Conservation (phyloP, 2,329 filamentous ascomycete species). For the Phoma herbarum region DNA sequence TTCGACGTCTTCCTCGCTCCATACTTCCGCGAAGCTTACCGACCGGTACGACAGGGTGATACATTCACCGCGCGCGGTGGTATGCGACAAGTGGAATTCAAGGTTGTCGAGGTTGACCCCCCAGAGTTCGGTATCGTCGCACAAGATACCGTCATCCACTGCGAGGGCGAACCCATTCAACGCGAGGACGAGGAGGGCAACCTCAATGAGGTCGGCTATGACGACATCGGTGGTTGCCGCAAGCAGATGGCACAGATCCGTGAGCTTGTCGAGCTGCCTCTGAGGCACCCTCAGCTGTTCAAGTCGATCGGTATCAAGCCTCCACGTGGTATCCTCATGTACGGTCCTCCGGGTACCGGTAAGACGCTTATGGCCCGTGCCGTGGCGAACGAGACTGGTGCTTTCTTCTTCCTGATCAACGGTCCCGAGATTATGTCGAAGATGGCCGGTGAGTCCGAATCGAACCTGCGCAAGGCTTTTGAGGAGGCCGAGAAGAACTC, state of each 20-base stretch:
- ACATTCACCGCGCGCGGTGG: slow-evolving; percentile 96
- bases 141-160: slow-evolving; percentile 98
- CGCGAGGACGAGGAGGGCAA: slow-evolving; percentile 99
- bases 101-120: slow-evolving; percentile 98
- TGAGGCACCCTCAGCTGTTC: slow-evolving; percentile 98
- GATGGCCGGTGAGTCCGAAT: slow-evolving; percentile 99
- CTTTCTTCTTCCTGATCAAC: slow-evolving; percentile 99
- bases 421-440: slow-evolving; percentile 99
- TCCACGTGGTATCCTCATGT: slow-evolving; percentile 94
- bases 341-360: slow-evolving; percentile 95
- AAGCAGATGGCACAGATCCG: slow-evolving; percentile 99
- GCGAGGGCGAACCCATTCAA: slow-evolving; percentile 95
- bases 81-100: slow-evolving; percentile 99
- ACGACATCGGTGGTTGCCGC: slow-evolving; percentile 98
- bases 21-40: slow-evolving; percentile 99
- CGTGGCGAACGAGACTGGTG: slow-evolving; percentile 97
- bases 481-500: slow-evolving; percentile 99
- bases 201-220: slow-evolving; percentile 98
- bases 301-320: slow-evolving; percentile 99
- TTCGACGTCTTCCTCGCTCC: slow-evolving; percentile 99
- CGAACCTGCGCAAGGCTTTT: slow-evolving; percentile 97
- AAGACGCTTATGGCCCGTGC: slow-evolving; percentile 99
- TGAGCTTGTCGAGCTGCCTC: slow-evolving; percentile 95
- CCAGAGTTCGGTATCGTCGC: slow-evolving; percentile 99
- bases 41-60: slow-evolving; percentile 95